Percentiles rank a stretch among this genome's conserved stretches.
phyloP scores from a whole-genome alignment of 345 rosid genomes.

The Hypericum androsaemum region DNA sequence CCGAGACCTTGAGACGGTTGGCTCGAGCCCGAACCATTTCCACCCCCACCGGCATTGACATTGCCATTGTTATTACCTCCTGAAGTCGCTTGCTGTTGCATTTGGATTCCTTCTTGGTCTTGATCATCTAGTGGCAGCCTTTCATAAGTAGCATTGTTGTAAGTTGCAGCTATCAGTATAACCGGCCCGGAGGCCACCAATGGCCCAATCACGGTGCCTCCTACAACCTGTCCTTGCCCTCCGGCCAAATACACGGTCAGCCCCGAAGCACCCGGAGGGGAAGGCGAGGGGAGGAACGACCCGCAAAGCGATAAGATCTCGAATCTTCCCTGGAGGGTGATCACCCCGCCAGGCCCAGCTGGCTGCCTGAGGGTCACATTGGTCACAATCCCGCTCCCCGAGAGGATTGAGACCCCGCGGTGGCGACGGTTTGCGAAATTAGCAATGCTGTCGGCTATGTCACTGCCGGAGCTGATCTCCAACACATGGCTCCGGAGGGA shows the following conservation, averaged over 20 bases:
- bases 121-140: slow-evolving; percentile 5
- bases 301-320: neutral
- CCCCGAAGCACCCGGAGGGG: neutral
- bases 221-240: slow-evolving; percentile 1
- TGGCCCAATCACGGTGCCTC: neutral
- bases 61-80: neutral
- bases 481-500: slow-evolving; percentile 1
- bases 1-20: neutral
- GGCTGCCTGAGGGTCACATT: neutral
- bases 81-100: neutral
- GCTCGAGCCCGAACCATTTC: neutral
- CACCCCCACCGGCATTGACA: neutral
- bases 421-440: neutral
- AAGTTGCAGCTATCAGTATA: neutral
- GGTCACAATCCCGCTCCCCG: neutral
- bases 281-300: neutral
- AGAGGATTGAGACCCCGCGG: neutral
- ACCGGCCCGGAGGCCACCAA: slow-evolving; percentile 3
- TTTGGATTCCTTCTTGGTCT: neutral
- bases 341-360: slow-evolving; percentile 1
- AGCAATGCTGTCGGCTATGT: neutral
- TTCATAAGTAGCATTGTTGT: neutral
- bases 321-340: neutral
- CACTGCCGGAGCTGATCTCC: neutral
- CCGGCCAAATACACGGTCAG: slow-evolving; percentile 1